Percentiles rank a stretch among this genome's conserved stretches.
Evolutionary conservation across 2,329 filamentous ascomycete species (phyloP).

Genomic region (Ophiobolus disseminans): DNA sequence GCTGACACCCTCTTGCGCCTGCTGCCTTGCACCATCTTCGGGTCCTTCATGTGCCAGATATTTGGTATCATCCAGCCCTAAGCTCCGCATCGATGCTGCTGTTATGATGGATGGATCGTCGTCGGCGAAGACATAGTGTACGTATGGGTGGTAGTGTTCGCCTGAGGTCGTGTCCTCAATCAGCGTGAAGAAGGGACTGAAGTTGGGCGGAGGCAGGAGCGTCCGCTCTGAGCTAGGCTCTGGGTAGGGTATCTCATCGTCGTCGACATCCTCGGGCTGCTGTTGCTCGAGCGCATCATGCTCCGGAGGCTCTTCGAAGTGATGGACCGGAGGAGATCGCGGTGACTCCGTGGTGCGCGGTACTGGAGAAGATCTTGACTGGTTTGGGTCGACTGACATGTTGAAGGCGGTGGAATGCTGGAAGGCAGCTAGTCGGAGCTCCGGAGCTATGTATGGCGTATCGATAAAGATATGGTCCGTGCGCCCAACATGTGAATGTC

Average conservation of each 20-base stretch:
- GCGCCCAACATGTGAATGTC: constrained; percentile 22
- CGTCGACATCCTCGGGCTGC: constrained; percentile 28
- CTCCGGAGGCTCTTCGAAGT: constrained; percentile 33
- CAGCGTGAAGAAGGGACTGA: constrained; percentile 85
- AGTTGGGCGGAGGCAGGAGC: constrained; percentile 58
- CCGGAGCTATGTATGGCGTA: constrained; percentile 24
- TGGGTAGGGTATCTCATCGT: constrained; percentile 43
- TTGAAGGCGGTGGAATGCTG: constrained; percentile 25
- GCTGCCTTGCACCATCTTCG: constrained; percentile 28
- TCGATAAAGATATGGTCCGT: constrained; percentile 33
- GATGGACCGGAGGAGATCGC: constrained; percentile 29
- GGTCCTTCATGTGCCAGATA: constrained; percentile 36
- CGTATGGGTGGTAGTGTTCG: constrained; percentile 80
- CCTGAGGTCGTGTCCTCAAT: constrained; percentile 77
- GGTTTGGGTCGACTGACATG: constrained; percentile 39
- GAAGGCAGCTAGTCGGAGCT: constrained; percentile 32
- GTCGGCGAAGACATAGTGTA: constrained; percentile 93
- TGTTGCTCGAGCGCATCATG: constrained; percentile 27
- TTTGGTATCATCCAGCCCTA: constrained; percentile 57
- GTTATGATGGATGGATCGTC: constrained; percentile 83
- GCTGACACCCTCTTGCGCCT: constrained; percentile 26
- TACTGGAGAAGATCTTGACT: constrained; percentile 24
- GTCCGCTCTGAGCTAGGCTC: constrained; percentile 43
- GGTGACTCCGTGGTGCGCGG: constrained; percentile 30
- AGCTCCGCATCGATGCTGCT: constrained; percentile 64